Evolutionary conservation across 495 filamentous ascomycete species (phyloP).

Genomic region (Penicillium cosmopolitanum): DNA sequence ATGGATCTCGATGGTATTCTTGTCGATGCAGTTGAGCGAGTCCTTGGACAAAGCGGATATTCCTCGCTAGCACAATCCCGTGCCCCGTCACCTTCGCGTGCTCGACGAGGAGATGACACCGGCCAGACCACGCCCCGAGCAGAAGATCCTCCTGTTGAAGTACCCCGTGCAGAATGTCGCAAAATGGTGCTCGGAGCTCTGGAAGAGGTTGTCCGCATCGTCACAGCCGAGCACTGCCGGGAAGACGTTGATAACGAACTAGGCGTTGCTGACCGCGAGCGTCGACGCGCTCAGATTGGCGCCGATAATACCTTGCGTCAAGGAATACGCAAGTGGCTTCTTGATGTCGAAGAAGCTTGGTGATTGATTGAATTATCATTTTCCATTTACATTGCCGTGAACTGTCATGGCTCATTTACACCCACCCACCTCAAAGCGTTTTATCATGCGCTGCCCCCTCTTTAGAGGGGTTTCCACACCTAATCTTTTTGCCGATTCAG

Average conservation of each 20-base stretch:
- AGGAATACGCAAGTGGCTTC: constrained; percentile 66
- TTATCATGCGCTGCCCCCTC: background rate
- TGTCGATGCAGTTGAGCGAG: constrained; percentile 75
- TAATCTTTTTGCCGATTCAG: background rate
- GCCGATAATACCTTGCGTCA: constrained; percentile 64
- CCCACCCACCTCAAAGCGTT: background rate
- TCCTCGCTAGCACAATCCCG: constrained; percentile 50
- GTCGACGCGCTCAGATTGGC: constrained; percentile 38
- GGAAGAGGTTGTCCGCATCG: constrained; percentile 65
- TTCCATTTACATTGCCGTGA: constrained; percentile 1
- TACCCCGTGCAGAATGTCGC: constrained; percentile 62
- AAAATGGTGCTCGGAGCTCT: constrained; percentile 64
- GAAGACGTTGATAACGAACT: constrained; percentile 45
- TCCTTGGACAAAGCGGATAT: constrained; percentile 63
- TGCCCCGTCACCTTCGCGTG: constrained; percentile 48
- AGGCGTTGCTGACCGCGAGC: constrained; percentile 41
- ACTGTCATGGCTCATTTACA: background rate
- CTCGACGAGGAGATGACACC: constrained; percentile 37
- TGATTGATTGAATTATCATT: constrained; percentile 23
- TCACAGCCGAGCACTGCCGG: constrained; percentile 57
- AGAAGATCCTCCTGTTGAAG: constrained; percentile 47
- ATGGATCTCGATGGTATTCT: constrained; percentile 75
- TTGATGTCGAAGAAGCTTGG: constrained; percentile 58
- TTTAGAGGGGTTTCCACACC: background rate
- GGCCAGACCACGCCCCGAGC: constrained; percentile 23